These are phyloP conservation scores for Melastoma candidum DNA, from an alignment of 441 rosid species.

Conservation along the genomic window DNA sequence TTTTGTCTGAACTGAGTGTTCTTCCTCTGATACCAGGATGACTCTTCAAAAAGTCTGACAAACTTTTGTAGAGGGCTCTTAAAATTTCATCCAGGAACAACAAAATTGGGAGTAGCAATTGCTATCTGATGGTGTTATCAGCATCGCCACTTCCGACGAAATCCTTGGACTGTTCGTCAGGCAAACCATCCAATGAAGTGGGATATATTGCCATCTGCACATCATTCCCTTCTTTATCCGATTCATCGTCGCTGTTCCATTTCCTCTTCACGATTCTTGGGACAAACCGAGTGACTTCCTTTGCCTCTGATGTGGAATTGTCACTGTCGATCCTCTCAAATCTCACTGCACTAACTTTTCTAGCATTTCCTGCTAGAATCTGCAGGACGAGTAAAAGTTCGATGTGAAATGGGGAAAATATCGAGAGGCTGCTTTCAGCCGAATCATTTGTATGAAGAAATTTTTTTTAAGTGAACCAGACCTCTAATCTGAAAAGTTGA, in stretches of 20 bases:
- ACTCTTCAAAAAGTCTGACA: too few species aligned
- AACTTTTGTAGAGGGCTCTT: too few species aligned
- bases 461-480: slow-evolving; percentile 16
- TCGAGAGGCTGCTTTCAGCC: neutral
- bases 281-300: slow-evolving; percentile 59
- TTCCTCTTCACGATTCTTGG: slow-evolving; percentile 77
- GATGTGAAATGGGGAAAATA: neutral
- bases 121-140: too few species aligned
- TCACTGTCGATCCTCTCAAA: slow-evolving; percentile 60
- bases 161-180: too few species aligned
- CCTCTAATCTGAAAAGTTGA: slow-evolving; percentile 85
- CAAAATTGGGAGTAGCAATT: too few species aligned
- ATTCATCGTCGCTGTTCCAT: slow-evolving; percentile 58
- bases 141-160: too few species aligned
- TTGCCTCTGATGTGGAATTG: slow-evolving; percentile 43
- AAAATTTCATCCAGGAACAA: too few species aligned
- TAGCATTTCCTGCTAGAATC: slow-evolving; percentile 95
- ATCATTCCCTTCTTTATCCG: slow-evolving; percentile 22
- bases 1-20: too few species aligned
- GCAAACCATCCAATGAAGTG: too few species aligned
- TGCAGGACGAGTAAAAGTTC: slow-evolving; percentile 15
- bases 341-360: slow-evolving; percentile 90
- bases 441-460: slow-evolving; percentile 5
- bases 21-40: too few species aligned
- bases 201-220: slow-evolving; percentile 18